phyloP scores from a whole-genome alignment of 2,329 filamentous ascomycete genomes.

The Alternaria novae-zelandiae region DNA sequence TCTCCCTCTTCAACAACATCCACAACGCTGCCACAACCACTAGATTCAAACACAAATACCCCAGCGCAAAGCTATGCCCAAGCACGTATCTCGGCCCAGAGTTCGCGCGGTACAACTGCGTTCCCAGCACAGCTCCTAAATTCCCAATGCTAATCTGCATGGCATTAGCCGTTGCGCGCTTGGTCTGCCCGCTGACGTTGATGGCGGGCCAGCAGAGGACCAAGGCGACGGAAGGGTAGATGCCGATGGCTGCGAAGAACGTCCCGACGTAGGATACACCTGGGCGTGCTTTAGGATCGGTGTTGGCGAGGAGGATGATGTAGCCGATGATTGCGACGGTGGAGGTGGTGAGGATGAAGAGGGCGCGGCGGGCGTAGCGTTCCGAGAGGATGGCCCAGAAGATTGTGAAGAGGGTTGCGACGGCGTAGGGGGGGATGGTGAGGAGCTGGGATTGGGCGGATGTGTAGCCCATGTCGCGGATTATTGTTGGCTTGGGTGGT shows the following conservation, averaged over 20 bases:
- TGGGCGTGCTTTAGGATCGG: constrained; percentile 36
- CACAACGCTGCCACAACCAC: constrained; percentile 39
- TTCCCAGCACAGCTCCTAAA: constrained; percentile 49
- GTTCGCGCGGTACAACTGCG: constrained; percentile 46
- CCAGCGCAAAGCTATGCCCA: constrained; percentile 46
- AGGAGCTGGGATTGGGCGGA: constrained; percentile 52
- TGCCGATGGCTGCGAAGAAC: constrained; percentile 48
- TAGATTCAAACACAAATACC: constrained; percentile 42
- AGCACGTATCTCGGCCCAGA: constrained; percentile 45
- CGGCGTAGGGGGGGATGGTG: constrained; percentile 55
- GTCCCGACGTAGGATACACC: constrained; percentile 48
- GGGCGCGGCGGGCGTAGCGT: constrained; percentile 36
- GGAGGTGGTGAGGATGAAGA: constrained; percentile 45
- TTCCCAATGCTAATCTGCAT: constrained; percentile 61
- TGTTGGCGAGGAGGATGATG: constrained; percentile 47
- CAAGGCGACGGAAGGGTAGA: constrained; percentile 49
- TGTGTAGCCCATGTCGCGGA: constrained; percentile 53
- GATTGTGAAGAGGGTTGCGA: constrained; percentile 47
- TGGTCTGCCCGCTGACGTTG: constrained; percentile 61
- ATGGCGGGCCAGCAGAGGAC: constrained; percentile 59
- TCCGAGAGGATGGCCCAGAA: constrained; percentile 45
- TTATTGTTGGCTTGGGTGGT: constrained; percentile 59
- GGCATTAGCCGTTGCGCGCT: constrained; percentile 57
- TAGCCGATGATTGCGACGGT: constrained; percentile 46
- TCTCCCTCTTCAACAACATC: constrained; percentile 42